Evolutionary conservation across 2,329 filamentous ascomycete genomes (phyloP).

Genomic region (Pestalotiopsis sp.): DNA sequence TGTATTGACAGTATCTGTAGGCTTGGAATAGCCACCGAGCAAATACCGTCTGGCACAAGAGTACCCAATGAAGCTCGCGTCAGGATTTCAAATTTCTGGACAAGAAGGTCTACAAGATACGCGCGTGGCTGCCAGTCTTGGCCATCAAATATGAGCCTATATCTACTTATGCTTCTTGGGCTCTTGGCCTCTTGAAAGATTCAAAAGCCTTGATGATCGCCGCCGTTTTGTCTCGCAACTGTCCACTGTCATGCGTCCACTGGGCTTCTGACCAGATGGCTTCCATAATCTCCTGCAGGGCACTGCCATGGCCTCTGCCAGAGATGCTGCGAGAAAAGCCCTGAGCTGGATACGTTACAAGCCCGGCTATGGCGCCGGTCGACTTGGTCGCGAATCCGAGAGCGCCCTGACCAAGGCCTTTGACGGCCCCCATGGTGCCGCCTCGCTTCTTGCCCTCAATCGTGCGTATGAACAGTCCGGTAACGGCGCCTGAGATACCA

Average conservation of each 20-base stretch:
- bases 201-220: background rate
- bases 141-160: no score
- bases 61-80: no score
- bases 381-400: constrained; percentile 20
- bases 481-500: constrained; percentile 18
- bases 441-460: constrained; percentile 19
- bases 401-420: constrained; percentile 19
- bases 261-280: background rate
- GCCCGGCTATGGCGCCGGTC: constrained; percentile 18
- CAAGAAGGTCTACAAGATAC: no score
- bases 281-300: background rate
- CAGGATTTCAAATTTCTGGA: no score
- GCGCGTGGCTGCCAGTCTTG: no score
- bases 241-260: background rate
- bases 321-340: constrained; percentile 6
- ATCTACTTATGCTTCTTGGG: background rate
- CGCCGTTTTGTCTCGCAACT: background rate
- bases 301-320: background rate
- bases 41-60: no score
- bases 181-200: background rate
- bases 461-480: constrained; percentile 20
- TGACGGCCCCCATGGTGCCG: constrained; percentile 18
- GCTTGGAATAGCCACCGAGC: no score
- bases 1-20: no score
- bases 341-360: constrained; percentile 21